These are phyloP conservation scores for Coelastrella sp. DNA, from an alignment of 139 green algal genomes.

Conservation along the genomic window DNA sequence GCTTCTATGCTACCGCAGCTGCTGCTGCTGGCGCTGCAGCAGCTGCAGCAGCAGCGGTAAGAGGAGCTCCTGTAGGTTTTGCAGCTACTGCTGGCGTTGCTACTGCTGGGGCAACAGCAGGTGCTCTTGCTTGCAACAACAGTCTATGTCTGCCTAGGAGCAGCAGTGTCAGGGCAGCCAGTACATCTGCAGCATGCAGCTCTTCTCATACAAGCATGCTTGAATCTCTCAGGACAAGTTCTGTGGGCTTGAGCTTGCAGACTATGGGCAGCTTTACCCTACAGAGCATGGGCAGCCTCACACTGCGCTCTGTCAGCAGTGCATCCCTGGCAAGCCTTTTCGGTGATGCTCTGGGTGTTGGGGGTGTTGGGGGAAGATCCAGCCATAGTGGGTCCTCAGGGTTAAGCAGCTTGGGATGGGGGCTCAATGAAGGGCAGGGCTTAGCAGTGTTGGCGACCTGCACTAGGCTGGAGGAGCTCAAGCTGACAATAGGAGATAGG, in stretches of 20 bases:
- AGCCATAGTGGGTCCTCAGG: not conserved
- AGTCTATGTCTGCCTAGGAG: not conserved
- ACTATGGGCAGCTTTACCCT: not conserved
- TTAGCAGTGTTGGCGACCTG: not conserved
- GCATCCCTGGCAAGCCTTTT: not conserved
- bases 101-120: not conserved
- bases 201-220: not conserved
- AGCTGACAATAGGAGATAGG: not conserved
- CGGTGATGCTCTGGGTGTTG: not conserved
- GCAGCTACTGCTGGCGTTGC: not conserved
- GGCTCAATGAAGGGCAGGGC: not conserved
- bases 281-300: not conserved
- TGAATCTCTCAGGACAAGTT: not conserved
- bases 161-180: not conserved
- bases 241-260: no score
- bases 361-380: not conserved
- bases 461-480: conserved; percentile 10
- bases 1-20: conserved; percentile 1
- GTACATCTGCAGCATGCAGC: not conserved
- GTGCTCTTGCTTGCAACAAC: not conserved
- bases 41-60: not conserved
- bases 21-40: not conserved
- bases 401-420: conserved; percentile 8
- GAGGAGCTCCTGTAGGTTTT: not conserved
- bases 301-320: conserved; percentile 19